phyloP scores from a whole-genome alignment of 2,329 filamentous ascomycete genomes.

The Thelonectria rubi region DNA sequence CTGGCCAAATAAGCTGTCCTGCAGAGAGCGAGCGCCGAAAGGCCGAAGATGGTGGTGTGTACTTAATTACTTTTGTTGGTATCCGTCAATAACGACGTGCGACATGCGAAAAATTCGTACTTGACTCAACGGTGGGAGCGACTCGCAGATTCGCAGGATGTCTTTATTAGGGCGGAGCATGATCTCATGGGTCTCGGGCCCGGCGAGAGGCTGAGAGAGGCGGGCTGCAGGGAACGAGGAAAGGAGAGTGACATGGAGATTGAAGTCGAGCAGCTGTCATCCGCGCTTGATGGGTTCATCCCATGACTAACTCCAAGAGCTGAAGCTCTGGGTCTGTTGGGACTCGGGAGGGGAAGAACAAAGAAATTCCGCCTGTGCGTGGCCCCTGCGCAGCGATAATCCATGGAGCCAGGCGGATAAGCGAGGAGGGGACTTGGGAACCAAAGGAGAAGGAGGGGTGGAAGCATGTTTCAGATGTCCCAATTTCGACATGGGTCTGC shows the following conservation, averaged over 20 bases:
- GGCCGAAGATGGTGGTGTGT: no score
- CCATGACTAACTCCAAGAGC: not conserved
- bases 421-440: constrained; percentile 12
- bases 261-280: constrained; percentile 8
- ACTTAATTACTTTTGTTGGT: no score
- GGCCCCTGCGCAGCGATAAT: constrained; percentile 21
- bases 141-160: not conserved
- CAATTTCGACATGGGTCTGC: constrained; percentile 31
- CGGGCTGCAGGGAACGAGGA: constrained; percentile 9
- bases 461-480: constrained; percentile 35
- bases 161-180: not conserved
- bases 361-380: not conserved
- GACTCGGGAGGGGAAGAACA: constrained; percentile 14
- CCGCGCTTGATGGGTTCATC: constrained; percentile 18
- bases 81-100: no score
- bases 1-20: constrained; percentile 11
- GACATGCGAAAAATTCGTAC: no score
- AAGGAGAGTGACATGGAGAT: constrained; percentile 6
- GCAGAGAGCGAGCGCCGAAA: not conserved
- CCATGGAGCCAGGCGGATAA: constrained; percentile 8
- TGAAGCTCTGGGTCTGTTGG: not conserved
- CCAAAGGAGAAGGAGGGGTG: constrained; percentile 27
- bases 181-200: not conserved
- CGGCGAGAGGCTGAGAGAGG: constrained; percentile 14
- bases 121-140: no score